These are phyloP conservation scores for Dothideomycetidae sp. DNA, from an alignment of 2,329 filamentous ascomycete species.

Conservation along the genomic window DNA sequence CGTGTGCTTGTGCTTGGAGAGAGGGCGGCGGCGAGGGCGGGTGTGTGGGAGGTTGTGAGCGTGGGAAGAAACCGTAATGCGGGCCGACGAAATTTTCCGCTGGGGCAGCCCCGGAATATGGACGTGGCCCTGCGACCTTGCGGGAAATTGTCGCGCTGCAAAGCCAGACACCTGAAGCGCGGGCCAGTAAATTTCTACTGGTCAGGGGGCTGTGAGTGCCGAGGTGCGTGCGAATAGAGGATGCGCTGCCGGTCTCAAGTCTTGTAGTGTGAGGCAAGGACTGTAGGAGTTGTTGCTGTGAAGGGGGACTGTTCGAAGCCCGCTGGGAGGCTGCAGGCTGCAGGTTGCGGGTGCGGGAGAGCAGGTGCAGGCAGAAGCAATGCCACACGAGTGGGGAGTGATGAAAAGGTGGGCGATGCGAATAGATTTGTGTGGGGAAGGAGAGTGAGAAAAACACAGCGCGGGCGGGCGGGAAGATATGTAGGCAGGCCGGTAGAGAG, in stretches of 20 bases:
- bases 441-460: neutral
- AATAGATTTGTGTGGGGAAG: no score
- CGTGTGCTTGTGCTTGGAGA: constrained; percentile 5
- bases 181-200: neutral
- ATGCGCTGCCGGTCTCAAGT: no score
- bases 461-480: neutral
- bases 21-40: neutral
- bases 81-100: neutral
- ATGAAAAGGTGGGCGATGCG: no score
- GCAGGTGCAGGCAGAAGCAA: neutral
- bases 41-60: no score
- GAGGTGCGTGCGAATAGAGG: no score
- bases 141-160: neutral
- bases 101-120: neutral
- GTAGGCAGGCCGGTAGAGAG: no score
- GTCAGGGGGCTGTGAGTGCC: neutral
- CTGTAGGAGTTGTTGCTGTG: no score
- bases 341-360: neutral
- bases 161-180: neutral
- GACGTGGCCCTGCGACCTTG: neutral
- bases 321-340: no score
- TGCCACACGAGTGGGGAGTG: neutral
- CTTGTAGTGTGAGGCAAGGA: no score
- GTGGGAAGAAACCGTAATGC: neutral
- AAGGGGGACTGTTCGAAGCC: no score